These are phyloP conservation scores for Tulasnella sp. DNA, from an alignment of 768 basidiomycete species.

Conservation along the genomic window DNA sequence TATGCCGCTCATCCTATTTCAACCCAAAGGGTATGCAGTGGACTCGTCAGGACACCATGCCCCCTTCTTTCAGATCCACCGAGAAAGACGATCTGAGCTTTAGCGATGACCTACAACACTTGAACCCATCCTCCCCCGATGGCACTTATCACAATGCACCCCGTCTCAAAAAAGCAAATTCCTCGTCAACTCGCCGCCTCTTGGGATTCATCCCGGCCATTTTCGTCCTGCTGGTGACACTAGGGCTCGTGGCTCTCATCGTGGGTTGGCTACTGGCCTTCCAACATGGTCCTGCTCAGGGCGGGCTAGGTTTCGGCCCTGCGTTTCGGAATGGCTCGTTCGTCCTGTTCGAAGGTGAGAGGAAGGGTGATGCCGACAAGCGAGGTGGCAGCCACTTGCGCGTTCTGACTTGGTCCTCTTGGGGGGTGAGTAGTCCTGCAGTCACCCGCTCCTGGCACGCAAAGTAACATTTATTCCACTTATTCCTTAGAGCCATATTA, in stretches of 20 bases:
- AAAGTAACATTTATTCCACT: background rate
- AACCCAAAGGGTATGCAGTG: background rate
- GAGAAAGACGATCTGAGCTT: background rate
- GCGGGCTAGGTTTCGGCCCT: background rate
- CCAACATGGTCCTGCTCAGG: background rate
- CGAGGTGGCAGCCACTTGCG: background rate
- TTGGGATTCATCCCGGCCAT: background rate
- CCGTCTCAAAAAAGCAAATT: background rate
- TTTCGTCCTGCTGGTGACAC: background rate
- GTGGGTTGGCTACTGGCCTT: background rate
- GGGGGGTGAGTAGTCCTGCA: background rate
- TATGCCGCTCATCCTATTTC: background rate
- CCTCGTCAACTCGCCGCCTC: background rate
- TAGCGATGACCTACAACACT: background rate
- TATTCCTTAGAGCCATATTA: background rate
- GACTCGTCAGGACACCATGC: background rate
- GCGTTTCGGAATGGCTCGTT: conserved; percentile 5
- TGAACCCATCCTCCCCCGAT: background rate
- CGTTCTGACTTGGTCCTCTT: background rate
- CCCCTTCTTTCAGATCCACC: background rate
- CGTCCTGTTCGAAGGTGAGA: background rate
- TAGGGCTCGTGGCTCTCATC: background rate
- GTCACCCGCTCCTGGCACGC: background rate
- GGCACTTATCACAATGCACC: background rate
- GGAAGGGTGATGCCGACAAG: background rate